These are phyloP conservation scores for Excoecaria cochinchinensis DNA, from an alignment of 345 rosid species.

Conservation along the genomic window DNA sequence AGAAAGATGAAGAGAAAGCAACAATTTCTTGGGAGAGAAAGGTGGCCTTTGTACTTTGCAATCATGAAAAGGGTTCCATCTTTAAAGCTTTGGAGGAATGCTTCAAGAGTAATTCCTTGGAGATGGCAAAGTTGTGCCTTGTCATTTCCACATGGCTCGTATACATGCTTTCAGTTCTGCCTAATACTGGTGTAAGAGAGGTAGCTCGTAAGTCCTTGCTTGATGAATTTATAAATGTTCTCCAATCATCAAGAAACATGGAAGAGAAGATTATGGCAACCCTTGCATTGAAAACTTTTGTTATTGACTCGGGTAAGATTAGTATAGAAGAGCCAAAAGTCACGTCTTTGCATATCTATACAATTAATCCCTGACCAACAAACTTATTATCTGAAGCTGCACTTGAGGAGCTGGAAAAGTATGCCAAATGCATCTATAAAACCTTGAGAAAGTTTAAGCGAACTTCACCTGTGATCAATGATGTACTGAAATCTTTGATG, in stretches of 20 bases:
- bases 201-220: conserved; percentile 51
- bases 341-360: not conserved
- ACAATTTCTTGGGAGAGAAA: conserved; percentile 55
- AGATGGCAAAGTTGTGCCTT: conserved; percentile 55
- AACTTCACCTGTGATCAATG: conserved; percentile 42
- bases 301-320: conserved; percentile 44
- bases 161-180: conserved; percentile 56
- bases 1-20: conserved; percentile 62
- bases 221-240: conserved; percentile 52
- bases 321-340: not conserved
- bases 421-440: conserved; percentile 57
- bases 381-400: conserved; percentile 34
- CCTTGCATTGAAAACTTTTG: conserved; percentile 57
- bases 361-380: not conserved
- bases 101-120: conserved; percentile 58
- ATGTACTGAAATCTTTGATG: conserved; percentile 60
- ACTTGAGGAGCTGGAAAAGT: conserved; percentile 48
- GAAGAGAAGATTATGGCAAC: conserved; percentile 66
- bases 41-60: conserved; percentile 55
- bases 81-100: conserved; percentile 64
- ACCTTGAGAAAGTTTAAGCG: conserved; percentile 55
- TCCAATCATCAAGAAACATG: conserved; percentile 56
- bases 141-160: conserved; percentile 55
- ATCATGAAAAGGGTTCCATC: conserved; percentile 64
- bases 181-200: conserved; percentile 48